Base-by-base conservation (phyloP, 176 grass and related monocot species). In the Oryza rufipogon region DNA sequence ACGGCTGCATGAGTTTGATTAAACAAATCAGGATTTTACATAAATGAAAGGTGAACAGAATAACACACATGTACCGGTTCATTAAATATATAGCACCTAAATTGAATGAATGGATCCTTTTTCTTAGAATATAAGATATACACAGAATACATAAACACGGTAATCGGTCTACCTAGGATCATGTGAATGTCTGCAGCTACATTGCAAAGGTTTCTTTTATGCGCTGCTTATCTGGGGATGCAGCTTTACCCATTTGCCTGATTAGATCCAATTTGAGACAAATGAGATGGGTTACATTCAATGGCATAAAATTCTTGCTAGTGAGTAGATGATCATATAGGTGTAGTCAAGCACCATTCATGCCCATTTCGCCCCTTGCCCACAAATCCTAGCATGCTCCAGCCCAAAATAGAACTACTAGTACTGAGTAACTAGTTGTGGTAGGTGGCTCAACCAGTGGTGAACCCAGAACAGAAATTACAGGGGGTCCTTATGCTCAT, bases 1-100 rank as follows among this genome's bases (percentile, higher is more conserved):
- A 78, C 13, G 41, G 45, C 89, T 90, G 23, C 74, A 83, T 73
- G 66, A 74, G 38, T 67, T 86, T 78, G 34, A 41, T 75, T 61
- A 79, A 79, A 19, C 28, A 79, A 68, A 78, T 73, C 75, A 82
- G 66, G 41, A 79, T n/a, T 86, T 68, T 72, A 56, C 11, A 74
- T 33, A 80, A 66, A 13, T 41, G 5, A 39, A 79, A 42, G 42
- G 60, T 67, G 19, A 54, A 60, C 25, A 67, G 33, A 69, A 78
- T 56, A 26, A 58, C 34, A 82, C 70, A 34, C 19, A 54, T 30
- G 26, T 34, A 69, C 30, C 20, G 6, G 33, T 85, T 71, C 25
- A 65, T 81, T 1, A 10, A 86, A 67, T 25, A 49, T n/a, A 75
- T 11, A 67, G 30, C 71, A 75, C 66, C 38, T 16, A 67, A 67